These are phyloP conservation scores for Aspergillus coremiiformis DNA, from an alignment of 495 filamentous ascomycete genomes.

Conservation along the genomic window DNA sequence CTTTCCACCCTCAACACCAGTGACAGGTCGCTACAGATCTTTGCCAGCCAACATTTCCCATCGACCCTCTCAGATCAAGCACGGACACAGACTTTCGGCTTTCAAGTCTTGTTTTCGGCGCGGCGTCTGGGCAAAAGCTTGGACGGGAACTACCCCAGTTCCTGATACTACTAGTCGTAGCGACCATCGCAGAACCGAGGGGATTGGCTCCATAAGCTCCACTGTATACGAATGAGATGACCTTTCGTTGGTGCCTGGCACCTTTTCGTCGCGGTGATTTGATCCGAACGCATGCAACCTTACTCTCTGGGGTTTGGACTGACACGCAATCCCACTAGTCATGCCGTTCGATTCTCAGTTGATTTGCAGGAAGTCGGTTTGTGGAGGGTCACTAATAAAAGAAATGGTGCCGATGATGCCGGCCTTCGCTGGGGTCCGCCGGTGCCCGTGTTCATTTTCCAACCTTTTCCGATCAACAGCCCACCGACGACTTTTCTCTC, in stretches of 20 bases:
- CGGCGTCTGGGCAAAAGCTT: neutral
- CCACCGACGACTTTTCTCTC: neutral
- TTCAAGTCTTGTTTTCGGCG: neutral
- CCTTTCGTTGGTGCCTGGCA: neutral
- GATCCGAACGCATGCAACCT: neutral
- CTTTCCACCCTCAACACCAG: no score
- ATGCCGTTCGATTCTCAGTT: neutral
- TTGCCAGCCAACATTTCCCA: no score
- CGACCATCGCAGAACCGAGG: no score
- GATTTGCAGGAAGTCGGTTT: neutral
- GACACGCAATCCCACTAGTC: neutral
- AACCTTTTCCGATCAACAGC: neutral
- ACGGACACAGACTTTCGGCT: neutral
- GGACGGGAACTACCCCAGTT: neutral
- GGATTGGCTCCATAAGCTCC: neutral
- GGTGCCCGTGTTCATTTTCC: neutral
- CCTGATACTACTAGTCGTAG: no score
- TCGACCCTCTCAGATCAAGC: neutral
- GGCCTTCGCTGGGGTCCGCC: neutral
- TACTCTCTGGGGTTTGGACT: neutral
- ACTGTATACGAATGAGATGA: neutral
- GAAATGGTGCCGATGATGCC: neutral
- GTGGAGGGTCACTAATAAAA: neutral
- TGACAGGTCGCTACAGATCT: neutral
- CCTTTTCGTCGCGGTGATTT: neutral